Percentiles rank a stretch among this genome's conserved stretches.
Evolutionary conservation across 768 basidiomycete species (phyloP).

Genomic region (Kwoniella newhampshirensis): DNA sequence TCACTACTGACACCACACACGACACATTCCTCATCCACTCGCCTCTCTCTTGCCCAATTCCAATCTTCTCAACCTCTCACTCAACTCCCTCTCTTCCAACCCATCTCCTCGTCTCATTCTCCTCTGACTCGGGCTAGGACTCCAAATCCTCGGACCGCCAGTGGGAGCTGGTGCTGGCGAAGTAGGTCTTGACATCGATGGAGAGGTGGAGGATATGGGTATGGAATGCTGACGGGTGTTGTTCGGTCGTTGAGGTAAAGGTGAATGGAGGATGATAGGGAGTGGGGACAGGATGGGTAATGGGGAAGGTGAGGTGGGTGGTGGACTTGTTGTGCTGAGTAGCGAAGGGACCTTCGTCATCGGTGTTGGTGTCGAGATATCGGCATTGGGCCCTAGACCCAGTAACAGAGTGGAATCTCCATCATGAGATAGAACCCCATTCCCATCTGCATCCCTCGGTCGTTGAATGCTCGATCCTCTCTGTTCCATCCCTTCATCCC

Average conservation of each 20-base stretch:
- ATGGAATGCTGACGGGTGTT: too few relatives aligned
- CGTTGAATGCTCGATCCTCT: background rate
- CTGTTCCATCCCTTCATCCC: background rate
- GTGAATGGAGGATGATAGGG: background rate
- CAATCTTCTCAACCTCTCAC: constrained; percentile 36
- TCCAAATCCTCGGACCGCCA: constrained; percentile 10
- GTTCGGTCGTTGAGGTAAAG: background rate
- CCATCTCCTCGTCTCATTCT: background rate
- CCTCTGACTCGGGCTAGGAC: constrained; percentile 4
- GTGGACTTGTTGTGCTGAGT: background rate
- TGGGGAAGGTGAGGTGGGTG: background rate
- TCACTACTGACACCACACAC: too few relatives aligned
- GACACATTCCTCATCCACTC: background rate
- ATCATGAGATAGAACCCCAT: too few relatives aligned
- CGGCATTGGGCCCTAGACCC: too few relatives aligned
- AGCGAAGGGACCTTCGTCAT: background rate
- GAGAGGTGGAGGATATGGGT: background rate
- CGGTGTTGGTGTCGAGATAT: background rate
- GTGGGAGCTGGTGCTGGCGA: background rate
- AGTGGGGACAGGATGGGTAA: background rate
- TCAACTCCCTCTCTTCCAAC: constrained; percentile 34
- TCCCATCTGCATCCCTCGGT: background rate
- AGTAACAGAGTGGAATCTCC: too few relatives aligned
- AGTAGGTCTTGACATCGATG: constrained; percentile 6
- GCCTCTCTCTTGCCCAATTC: background rate